These are phyloP conservation scores for Mycena rosella DNA, from an alignment of 768 basidiomycete species.

Conservation along the genomic window DNA sequence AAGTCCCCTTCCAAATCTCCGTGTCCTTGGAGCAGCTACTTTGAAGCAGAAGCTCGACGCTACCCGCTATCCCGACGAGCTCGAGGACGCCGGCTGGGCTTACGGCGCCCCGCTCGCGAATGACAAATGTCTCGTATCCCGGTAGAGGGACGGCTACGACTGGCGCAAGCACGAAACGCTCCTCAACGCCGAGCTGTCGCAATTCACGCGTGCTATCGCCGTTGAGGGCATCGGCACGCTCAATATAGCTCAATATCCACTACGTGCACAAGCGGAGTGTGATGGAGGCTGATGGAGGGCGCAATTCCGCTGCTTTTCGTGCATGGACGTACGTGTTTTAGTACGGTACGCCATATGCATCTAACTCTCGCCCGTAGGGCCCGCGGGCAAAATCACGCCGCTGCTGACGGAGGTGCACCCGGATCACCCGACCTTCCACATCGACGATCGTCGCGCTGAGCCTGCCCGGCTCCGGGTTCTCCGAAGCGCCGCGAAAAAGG, in stretches of 20 bases:
- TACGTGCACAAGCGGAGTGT: slow-evolving; percentile 58
- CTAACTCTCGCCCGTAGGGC: slow-evolving; percentile 54
- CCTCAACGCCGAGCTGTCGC: slow-evolving; percentile 55
- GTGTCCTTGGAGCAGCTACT: not conserved
- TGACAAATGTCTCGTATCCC: slow-evolving; percentile 58
- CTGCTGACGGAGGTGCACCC: slow-evolving; percentile 50
- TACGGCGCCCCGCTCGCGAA: slow-evolving; percentile 67
- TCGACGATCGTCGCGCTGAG: slow-evolving; percentile 56
- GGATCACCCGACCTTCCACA: slow-evolving; percentile 59
- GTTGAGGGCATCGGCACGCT: slow-evolving; percentile 53
- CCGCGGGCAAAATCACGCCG: slow-evolving; percentile 57
- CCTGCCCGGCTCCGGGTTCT: slow-evolving; percentile 63
- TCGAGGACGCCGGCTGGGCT: slow-evolving; percentile 57
- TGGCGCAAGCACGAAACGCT: slow-evolving; percentile 44
- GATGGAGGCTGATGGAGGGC: slow-evolving; percentile 17
- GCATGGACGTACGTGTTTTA: slow-evolving; percentile 55
- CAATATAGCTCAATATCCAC: slow-evolving; percentile 59
- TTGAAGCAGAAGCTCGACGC: slow-evolving; percentile 22
- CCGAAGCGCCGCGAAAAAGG: slow-evolving; percentile 57
- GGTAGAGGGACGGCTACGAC: slow-evolving; percentile 65
- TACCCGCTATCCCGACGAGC: slow-evolving; percentile 51
- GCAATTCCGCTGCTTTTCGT: slow-evolving; percentile 54
- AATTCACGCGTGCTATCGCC: slow-evolving; percentile 58
- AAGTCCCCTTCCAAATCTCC: slow-evolving; percentile 6
- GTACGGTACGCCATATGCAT: not conserved